phyloP scores from a whole-genome alignment of 75 land plant genomes.

The Azolla pinnata region DNA sequence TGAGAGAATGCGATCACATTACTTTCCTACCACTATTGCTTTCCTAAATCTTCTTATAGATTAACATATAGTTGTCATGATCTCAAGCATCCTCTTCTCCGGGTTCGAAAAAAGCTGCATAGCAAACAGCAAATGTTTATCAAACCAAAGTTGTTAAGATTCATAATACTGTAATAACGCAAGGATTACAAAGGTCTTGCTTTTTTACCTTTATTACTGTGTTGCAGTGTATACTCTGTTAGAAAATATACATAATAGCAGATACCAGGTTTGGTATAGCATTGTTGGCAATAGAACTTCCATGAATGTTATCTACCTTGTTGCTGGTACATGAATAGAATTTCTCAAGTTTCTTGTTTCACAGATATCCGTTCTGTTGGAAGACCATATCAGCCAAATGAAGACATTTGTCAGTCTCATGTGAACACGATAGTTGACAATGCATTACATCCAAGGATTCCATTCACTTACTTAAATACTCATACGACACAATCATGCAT shows the following conservation, averaged over 20 bases:
- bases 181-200: too few relatives aligned
- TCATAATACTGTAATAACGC: too few relatives aligned
- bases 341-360: not conserved
- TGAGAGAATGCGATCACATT: not conserved
- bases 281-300: not conserved
- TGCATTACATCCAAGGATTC: not conserved
- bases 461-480: slow-evolving; percentile 67
- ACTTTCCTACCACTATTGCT: not conserved
- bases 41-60: not conserved
- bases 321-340: not conserved
- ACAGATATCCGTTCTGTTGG: not conserved
- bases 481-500: slow-evolving; percentile 87
- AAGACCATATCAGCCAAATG: too few relatives aligned
- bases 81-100: not conserved
- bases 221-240: too few relatives aligned
- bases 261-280: too few relatives aligned
- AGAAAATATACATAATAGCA: too few relatives aligned
- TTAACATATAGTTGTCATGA: not conserved
- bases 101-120: not conserved
- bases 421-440: not conserved
- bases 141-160: not conserved
- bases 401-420: too few relatives aligned
- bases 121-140: not conserved
- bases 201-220: too few relatives aligned
- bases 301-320: not conserved